Evolutionary conservation across 2,329 filamentous ascomycete species (phyloP).

Genomic region (Aspergillus novofumigatus): DNA sequence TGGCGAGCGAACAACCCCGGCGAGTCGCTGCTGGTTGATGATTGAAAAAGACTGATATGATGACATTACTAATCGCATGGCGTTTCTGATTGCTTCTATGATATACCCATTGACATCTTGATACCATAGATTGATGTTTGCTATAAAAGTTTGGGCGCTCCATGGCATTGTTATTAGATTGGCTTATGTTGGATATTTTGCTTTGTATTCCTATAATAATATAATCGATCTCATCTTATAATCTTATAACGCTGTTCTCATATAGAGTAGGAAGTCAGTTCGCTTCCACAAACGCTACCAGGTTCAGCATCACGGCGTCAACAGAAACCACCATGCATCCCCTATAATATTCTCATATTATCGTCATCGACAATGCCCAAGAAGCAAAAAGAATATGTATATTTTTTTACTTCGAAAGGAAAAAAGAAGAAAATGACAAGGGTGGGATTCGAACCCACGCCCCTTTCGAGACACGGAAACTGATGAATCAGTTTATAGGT

Average conservation of each 20-base stretch:
- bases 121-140: not conserved
- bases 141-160: not conserved
- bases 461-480: not conserved
- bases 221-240: not conserved
- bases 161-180: not conserved
- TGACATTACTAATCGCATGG: not conserved
- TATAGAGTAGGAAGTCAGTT: too few relatives aligned
- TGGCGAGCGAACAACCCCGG: not conserved
- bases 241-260: too few relatives aligned
- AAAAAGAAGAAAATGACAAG: not conserved
- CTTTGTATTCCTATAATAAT: not conserved
- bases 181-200: not conserved
- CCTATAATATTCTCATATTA: not conserved
- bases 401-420: too few relatives aligned
- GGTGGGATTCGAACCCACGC: not conserved
- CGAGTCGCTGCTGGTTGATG: not conserved
- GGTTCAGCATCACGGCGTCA: fast-evolving
- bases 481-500: not conserved
- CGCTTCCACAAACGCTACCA: too few relatives aligned
- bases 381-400: not conserved
- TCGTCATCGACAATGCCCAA: not conserved
- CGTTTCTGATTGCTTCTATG: not conserved
- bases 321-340: too few relatives aligned
- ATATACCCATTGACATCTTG: not conserved
- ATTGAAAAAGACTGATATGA: not conserved